Evolutionary conservation across 2,329 filamentous ascomycete genomes (phyloP).

Genomic region (Neofusicoccum kwambonambiense): DNA sequence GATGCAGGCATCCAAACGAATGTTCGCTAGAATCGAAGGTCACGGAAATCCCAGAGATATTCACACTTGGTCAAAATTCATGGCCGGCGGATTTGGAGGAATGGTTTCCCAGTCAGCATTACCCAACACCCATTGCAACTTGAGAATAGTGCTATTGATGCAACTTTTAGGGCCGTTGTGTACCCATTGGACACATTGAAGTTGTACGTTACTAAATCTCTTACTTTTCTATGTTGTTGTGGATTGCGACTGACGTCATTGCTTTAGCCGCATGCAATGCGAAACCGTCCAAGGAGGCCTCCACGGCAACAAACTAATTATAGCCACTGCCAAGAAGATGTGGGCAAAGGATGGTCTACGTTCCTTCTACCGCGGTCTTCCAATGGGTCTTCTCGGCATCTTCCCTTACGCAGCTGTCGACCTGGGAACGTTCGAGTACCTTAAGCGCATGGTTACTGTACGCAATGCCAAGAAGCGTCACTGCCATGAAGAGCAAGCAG

Average conservation of each 20-base stretch:
- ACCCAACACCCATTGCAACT: conserved; percentile 17
- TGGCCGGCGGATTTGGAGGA: conserved; percentile 85
- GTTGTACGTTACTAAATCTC: conserved; percentile 49
- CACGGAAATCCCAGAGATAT: conserved; percentile 79
- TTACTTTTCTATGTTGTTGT: not conserved
- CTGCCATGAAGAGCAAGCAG: conserved; percentile 76
- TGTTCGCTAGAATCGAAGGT: conserved; percentile 82
- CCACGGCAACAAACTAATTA: conserved; percentile 77
- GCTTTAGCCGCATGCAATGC: conserved; percentile 77
- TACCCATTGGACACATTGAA: conserved; percentile 89
- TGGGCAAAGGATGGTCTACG: conserved; percentile 70
- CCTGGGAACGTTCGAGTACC: conserved; percentile 88
- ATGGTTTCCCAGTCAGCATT: conserved; percentile 80
- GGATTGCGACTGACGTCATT: conserved; percentile 20
- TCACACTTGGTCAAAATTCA: conserved; percentile 81
- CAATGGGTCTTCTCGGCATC: conserved; percentile 92
- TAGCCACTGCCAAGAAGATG: conserved; percentile 83
- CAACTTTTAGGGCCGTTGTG: conserved; percentile 69
- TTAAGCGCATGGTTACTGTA: conserved; percentile 72
- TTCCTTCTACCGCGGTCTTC: conserved; percentile 85
- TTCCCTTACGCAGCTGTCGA: conserved; percentile 98
- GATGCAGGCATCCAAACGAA: conserved; percentile 75
- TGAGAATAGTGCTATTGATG: not conserved
- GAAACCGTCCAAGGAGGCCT: conserved; percentile 85
- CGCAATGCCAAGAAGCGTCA: conserved; percentile 68